Conservation (phyloP, 495 filamentous ascomycete species). For the Elasticomyces elasticus region DNA sequence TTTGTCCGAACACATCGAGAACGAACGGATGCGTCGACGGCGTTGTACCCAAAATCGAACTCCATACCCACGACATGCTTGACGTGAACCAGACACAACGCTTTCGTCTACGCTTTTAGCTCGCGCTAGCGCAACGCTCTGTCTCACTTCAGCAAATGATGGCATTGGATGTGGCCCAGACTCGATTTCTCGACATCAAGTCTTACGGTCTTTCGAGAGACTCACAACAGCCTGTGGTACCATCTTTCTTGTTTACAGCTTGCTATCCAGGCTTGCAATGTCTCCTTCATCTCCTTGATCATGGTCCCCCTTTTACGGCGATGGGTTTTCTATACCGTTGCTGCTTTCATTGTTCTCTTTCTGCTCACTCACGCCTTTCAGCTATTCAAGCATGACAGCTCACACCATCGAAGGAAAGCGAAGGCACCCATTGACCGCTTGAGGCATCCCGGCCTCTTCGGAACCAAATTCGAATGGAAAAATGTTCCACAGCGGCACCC, state of each 20-base stretch:
- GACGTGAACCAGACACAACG: too few relatives aligned
- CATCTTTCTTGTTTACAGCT: not conserved
- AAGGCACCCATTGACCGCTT: conserved; percentile 3
- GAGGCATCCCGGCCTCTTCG: conserved; percentile 1
- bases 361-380: not conserved
- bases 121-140: not conserved
- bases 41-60: not conserved
- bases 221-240: too few relatives aligned
- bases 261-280: not conserved
- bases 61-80: not conserved
- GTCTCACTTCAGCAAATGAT: not conserved
- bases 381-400: not conserved
- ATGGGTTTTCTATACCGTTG: conserved; percentile 8
- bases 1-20: too few relatives aligned
- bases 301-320: conserved; percentile 18
- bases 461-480: conserved; percentile 15
- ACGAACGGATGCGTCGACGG: too few relatives aligned
- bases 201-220: too few relatives aligned
- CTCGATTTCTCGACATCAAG: too few relatives aligned
- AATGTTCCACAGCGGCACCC: conserved; percentile 17
- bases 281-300: not conserved
- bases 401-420: not conserved
- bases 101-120: not conserved
- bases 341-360: conserved; percentile 1
- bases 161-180: not conserved